These are phyloP conservation scores for Trichoderma polysporum DNA, from an alignment of 2,329 filamentous ascomycete genomes.

Conservation along the genomic window DNA sequence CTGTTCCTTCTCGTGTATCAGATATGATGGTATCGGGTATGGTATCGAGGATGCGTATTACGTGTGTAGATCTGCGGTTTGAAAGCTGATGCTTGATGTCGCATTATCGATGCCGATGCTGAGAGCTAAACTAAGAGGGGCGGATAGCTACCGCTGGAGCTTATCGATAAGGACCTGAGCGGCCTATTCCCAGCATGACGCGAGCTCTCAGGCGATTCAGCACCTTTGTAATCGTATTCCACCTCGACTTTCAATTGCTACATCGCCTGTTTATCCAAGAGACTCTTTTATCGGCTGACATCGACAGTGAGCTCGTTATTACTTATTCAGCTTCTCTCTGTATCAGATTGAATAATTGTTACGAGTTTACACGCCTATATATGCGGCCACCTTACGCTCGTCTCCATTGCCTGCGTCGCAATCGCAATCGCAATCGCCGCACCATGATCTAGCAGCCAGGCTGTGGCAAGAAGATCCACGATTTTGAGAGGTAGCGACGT, in stretches of 20 bases:
- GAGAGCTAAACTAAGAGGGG: neutral
- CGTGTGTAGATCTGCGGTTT: neutral
- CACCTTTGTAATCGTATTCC: neutral
- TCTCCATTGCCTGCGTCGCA: neutral
- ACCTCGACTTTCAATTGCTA: neutral
- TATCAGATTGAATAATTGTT: neutral
- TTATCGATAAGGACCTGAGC: conserved; percentile 19
- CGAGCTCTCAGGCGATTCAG: conserved; percentile 6
- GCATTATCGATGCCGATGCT: neutral
- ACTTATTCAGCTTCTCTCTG: neutral
- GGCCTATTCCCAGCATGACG: conserved; percentile 1
- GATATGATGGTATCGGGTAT: neutral
- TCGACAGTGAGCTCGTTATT: neutral
- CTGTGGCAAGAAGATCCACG: conserved; percentile 22
- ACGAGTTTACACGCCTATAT: neutral
- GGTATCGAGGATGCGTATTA: neutral
- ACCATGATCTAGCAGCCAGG: conserved; percentile 38
- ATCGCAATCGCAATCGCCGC: conserved; percentile 21
- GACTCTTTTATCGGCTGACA: neutral
- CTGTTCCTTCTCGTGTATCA: neutral
- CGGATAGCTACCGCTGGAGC: neutral
- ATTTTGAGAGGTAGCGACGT: conserved; percentile 29
- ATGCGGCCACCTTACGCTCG: neutral
- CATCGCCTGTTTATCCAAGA: neutral
- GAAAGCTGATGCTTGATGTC: neutral